Evolutionary conservation across 495 filamentous ascomycete species (phyloP).

Genomic region (Margaritispora aquatica): DNA sequence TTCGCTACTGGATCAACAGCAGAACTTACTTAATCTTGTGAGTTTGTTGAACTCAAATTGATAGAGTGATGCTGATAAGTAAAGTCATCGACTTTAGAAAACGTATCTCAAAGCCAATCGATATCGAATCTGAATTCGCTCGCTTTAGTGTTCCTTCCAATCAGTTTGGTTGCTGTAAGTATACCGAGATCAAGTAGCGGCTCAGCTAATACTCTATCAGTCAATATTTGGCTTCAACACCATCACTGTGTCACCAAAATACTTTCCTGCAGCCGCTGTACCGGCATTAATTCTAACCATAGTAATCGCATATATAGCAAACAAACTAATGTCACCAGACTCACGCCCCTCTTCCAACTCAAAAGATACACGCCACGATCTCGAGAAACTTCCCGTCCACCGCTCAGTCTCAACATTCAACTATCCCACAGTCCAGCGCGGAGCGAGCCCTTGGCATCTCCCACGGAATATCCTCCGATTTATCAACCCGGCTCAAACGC

Average conservation of each 20-base stretch:
- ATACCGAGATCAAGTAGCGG: not conserved
- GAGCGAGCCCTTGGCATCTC: not conserved
- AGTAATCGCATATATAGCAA: not conserved
- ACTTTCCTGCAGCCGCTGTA: not conserved
- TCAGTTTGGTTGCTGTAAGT: not conserved
- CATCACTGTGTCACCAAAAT: not conserved
- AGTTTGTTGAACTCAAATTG: not conserved
- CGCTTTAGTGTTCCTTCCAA: not conserved
- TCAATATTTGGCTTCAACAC: constrained; percentile 3
- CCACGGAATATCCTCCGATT: not conserved
- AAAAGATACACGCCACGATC: not conserved
- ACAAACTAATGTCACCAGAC: not conserved
- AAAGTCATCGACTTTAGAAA: not conserved
- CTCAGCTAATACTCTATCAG: not conserved
- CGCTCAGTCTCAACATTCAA: not conserved
- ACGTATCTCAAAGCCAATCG: not conserved
- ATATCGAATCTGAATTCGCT: not conserved
- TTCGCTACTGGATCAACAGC: not conserved
- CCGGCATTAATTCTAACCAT: not conserved
- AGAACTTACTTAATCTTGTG: not conserved
- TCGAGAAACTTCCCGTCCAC: not conserved
- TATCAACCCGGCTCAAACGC: not conserved
- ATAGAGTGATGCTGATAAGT: not conserved
- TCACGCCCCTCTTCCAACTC: not conserved
- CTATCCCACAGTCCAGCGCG: not conserved